phyloP scores from a whole-genome alignment of 1,284 basidiomycete species.

The Mycosarcoma mackinlayi region DNA sequence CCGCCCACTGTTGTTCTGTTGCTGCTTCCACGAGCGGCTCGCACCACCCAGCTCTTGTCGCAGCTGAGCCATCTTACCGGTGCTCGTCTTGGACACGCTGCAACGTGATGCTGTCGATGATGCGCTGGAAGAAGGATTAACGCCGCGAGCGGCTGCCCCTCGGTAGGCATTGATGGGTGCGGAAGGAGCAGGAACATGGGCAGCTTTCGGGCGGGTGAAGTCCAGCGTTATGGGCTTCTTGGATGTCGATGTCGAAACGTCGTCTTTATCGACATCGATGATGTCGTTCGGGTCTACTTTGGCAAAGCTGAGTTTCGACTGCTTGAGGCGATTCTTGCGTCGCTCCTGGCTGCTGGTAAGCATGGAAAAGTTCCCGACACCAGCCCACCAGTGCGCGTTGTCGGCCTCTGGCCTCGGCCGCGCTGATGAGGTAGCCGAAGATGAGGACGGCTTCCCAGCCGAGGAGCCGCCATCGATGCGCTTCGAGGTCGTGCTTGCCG shows the following conservation, averaged over 20 bases:
- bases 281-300: slow-evolving; percentile 39
- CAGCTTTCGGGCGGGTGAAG: slow-evolving; percentile 34
- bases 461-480: slow-evolving; percentile 2
- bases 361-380: slow-evolving; percentile 36
- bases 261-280: slow-evolving; percentile 49
- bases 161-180: slow-evolving; percentile 53
- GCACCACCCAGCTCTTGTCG: slow-evolving; percentile 52
- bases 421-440: slow-evolving; percentile 1
- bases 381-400: slow-evolving; percentile 49
- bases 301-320: slow-evolving; percentile 55
- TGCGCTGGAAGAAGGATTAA: slow-evolving; percentile 14
- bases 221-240: slow-evolving; percentile 46
- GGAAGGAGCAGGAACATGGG: slow-evolving; percentile 23
- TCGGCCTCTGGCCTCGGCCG: slow-evolving; percentile 16
- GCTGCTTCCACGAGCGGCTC: slow-evolving; percentile 37
- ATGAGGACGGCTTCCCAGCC: not conserved
- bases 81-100: slow-evolving; percentile 27
- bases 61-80: slow-evolving; percentile 50
- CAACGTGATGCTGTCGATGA: slow-evolving; percentile 18
- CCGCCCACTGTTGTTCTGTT: slow-evolving; percentile 48
- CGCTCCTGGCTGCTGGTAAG: slow-evolving; percentile 35
- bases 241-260: slow-evolving; percentile 1
- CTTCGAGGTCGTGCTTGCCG: slow-evolving; percentile 9
- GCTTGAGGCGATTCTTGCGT: slow-evolving; percentile 47
- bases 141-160: slow-evolving; percentile 29